Conservation (phyloP, 177 flowering plant genomes). For the Tripterygium wilfordii region DNA sequence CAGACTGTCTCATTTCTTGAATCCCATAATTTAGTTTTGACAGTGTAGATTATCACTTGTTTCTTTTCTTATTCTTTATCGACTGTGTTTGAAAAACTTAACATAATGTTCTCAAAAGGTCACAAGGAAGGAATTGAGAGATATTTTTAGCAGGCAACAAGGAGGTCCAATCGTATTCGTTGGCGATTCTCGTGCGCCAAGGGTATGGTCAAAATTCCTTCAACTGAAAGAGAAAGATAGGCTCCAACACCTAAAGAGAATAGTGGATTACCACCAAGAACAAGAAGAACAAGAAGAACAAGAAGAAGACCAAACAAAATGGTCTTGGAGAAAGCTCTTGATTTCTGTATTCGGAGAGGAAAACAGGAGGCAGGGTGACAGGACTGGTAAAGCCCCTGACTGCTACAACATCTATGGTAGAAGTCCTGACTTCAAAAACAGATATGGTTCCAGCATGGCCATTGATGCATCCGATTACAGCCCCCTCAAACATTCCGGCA, state of each 20-base stretch:
- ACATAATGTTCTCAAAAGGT: constrained; percentile 24
- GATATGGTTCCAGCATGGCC: constrained; percentile 69
- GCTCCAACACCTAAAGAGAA: constrained; percentile 19
- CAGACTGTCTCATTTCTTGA: no score
- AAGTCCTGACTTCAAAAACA: constrained; percentile 52
- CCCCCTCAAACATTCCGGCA: constrained; percentile 44
- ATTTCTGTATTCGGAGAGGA: constrained; percentile 19
- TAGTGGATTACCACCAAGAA: constrained; percentile 22
- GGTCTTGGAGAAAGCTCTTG: constrained; percentile 67
- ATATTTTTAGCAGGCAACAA: constrained; percentile 37
- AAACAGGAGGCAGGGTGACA: not conserved
- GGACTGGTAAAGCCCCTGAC: constrained; percentile 19
- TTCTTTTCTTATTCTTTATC: not conserved
- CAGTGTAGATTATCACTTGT: no score
- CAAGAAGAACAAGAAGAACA: constrained; percentile 12
- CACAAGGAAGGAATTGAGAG: constrained; percentile 25
- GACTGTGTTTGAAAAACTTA: not conserved
- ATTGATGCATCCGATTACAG: constrained; percentile 38
- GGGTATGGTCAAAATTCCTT: constrained; percentile 40
- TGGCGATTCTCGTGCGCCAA: constrained; percentile 26
- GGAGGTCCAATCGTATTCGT: constrained; percentile 58
- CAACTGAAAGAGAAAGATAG: constrained; percentile 31
- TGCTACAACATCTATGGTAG: constrained; percentile 49
- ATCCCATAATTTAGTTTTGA: no score
- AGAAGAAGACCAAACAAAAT: constrained; percentile 8